Base-by-base conservation (phyloP, 169 alveolate species). In the Cystoisospora suis region DNA sequence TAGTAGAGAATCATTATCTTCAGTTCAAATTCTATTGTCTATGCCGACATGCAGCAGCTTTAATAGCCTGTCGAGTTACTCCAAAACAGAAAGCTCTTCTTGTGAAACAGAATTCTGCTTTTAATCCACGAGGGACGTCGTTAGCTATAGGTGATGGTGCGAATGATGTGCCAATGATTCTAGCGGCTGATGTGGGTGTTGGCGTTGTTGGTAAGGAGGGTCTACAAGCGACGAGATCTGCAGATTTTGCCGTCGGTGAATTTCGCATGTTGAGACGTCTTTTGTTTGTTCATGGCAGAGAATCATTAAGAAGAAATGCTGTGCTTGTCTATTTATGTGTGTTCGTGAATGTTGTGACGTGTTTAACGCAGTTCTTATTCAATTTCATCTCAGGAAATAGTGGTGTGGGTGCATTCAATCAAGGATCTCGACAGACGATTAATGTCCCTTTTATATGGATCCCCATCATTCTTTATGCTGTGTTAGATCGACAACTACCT, bases 61-160 rank as follows among this genome's bases (percentile, higher is more conserved):
- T 98, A 45, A 95, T 98, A 40, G 98, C 99, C 65, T 98, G 99
- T 69, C 96, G 99, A 91, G 99, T 97, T 12, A 96, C 99, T 0
- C 99, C 99, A 6, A 96, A 96, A 88, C 98, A 99, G 94, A 99
- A 99, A 92, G 98, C 99, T 40, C 96, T 96, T 91, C 97, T 98
- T 72, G 99, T 98, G 6, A 29, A 45, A 2, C 72, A 77, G 69
- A 56, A 53, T 32, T n/a, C 34, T 29, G 53, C 38, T 4, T 34
- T 40, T 40, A 3, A 42, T 9, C 38, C 46, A 34, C 59, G 96
- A 38, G 92, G 96, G 56, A 94, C 95, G 44, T 93, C 97, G 93
- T 69, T 96, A 49, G 98, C 99, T 27, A 96, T 97, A 38, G 99
- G 99, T 12, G 99, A 99, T 94, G 99, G 99, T 34, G 99, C 99